Evolutionary conservation across 495 filamentous ascomycete species (phyloP).

Genomic region (Cercophora sp.): DNA sequence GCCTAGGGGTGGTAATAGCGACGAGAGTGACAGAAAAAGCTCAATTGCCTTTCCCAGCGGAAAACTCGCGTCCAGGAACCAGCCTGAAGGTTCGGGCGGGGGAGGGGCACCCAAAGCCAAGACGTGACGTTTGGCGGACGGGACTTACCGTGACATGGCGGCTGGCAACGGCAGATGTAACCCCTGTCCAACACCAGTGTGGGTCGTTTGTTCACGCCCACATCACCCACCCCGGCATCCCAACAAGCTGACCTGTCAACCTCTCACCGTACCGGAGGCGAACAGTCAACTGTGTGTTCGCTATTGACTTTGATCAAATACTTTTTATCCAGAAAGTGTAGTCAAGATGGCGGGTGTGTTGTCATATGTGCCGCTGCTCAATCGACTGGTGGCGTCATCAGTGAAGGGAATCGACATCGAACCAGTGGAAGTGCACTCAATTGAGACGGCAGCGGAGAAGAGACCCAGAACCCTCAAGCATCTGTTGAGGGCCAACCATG

Average conservation of each 20-base stretch:
- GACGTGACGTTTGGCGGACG: no score
- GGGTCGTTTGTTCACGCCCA: neutral
- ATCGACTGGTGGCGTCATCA: constrained; percentile 34
- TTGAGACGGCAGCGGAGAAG: constrained; percentile 76
- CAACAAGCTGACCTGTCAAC: no score
- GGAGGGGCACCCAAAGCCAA: constrained; percentile 6
- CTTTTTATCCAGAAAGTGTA: no score
- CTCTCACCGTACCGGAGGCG: no score
- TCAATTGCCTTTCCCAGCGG: no score
- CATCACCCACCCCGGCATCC: no score
- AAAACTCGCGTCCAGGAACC: no score
- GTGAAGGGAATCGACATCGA: constrained; percentile 57
- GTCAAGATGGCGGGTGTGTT: constrained; percentile 47
- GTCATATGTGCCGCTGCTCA: constrained; percentile 46
- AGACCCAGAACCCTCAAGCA: constrained; percentile 81
- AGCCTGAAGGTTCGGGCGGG: neutral
- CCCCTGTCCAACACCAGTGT: neutral
- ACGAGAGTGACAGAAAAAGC: no score
- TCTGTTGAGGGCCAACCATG: constrained; percentile 84
- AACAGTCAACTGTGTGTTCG: no score
- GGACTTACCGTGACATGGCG: constrained; percentile 3
- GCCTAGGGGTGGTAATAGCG: no score
- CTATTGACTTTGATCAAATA: no score
- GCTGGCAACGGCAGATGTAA: constrained; percentile 6
- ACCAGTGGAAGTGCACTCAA: constrained; percentile 66